Percentiles rank a stretch among this genome's conserved stretches.
Conservation (phyloP, 2,329 filamentous ascomycete genomes). For the Stagonosporopsis rhizophila region DNA sequence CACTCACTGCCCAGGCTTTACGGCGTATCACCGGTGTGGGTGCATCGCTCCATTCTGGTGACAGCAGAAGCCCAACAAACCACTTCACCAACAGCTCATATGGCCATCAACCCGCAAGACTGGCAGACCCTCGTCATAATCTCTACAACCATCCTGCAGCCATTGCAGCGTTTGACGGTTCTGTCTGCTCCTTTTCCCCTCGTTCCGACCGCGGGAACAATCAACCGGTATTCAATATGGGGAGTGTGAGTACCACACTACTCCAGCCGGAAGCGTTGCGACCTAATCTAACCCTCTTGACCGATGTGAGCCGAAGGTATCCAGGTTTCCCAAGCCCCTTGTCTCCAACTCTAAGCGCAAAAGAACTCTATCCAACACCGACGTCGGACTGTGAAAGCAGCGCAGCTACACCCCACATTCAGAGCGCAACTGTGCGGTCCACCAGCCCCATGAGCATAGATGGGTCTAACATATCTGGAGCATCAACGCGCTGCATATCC, state of each 20-base stretch:
- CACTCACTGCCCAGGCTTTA: conserved; percentile 35
- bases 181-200: not conserved
- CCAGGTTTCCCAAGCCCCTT: conserved; percentile 44
- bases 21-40: conserved; percentile 42
- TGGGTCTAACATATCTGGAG: conserved; percentile 32
- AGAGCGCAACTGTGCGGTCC: conserved; percentile 20
- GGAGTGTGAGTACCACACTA: conserved; percentile 17
- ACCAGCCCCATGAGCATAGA: conserved; percentile 39
- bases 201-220: not conserved
- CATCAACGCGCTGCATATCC: conserved; percentile 23
- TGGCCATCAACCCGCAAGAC: conserved; percentile 12
- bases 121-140: conserved; percentile 1
- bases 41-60: conserved; percentile 20
- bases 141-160: not conserved
- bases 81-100: conserved; percentile 24
- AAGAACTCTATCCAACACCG: conserved; percentile 39
- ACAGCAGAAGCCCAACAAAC: conserved; percentile 23
- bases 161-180: conserved; percentile 2
- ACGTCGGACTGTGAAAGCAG: conserved; percentile 25
- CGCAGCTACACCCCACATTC: conserved; percentile 15
- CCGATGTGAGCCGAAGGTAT: conserved; percentile 38
- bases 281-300: conserved; percentile 32
- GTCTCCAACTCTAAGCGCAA: conserved; percentile 41
- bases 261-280: conserved; percentile 10
- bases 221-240: conserved; percentile 28